A percentile compares a stretch with the other conserved stretches of the same genome.
Evolutionary conservation across 2,329 filamentous ascomycete species (phyloP).

Genomic region (Cladosporium sp.): DNA sequence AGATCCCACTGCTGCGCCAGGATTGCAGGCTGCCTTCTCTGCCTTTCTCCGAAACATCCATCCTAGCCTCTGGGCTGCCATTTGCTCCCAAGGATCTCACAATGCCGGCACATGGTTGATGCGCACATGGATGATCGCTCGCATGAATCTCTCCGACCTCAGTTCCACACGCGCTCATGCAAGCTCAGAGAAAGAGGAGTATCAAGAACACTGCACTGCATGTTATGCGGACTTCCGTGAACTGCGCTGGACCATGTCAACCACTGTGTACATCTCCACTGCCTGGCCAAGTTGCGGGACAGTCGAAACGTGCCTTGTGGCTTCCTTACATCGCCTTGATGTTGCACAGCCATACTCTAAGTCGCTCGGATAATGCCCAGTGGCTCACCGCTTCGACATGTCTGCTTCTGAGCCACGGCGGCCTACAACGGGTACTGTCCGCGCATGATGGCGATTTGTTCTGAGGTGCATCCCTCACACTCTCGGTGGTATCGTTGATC

Average conservation of each 20-base stretch:
- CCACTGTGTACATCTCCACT: not conserved
- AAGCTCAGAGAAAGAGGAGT: too few species aligned
- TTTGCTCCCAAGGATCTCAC: not conserved
- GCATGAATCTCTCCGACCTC: not conserved
- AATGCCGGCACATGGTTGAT: not conserved
- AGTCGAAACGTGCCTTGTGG: not conserved
- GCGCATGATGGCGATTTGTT: not conserved
- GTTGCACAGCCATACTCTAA: not conserved
- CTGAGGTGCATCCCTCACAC: not conserved
- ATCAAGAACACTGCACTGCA: not conserved
- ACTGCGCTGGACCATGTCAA: not conserved
- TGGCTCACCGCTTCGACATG: not conserved
- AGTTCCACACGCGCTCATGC: not conserved
- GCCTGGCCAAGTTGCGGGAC: not conserved
- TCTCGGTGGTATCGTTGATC: not conserved
- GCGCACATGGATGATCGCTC: not conserved
- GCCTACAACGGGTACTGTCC: not conserved
- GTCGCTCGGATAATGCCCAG: not conserved
- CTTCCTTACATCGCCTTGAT: not conserved
- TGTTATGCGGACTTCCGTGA: not conserved
- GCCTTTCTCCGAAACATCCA: not conserved
- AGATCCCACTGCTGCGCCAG: not conserved
- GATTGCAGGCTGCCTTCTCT: not conserved
- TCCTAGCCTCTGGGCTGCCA: not conserved
- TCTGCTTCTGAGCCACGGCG: not conserved